Conservation (phyloP, 352 stramenopile species). For the Globisporangium mamillatum region DNA sequence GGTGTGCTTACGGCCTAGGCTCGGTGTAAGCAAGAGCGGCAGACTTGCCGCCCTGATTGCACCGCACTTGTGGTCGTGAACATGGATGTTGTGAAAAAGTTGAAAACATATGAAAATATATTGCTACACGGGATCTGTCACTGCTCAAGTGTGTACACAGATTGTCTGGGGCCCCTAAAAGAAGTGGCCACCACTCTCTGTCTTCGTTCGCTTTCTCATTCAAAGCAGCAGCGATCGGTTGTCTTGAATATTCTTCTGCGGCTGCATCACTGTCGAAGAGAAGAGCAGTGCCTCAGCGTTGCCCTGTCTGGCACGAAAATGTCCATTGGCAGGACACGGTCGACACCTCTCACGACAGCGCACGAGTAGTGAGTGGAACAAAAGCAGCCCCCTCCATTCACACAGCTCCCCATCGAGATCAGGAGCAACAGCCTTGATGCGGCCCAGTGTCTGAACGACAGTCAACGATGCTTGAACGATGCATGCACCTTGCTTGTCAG, state of each 20-base stretch:
- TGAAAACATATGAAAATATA: not conserved
- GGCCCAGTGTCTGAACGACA: too few species aligned
- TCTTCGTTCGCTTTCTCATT: slow-evolving; percentile 89
- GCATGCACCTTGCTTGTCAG: too few species aligned
- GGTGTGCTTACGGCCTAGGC: not conserved
- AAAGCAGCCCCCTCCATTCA: slow-evolving; percentile 62
- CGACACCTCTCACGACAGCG: slow-evolving; percentile 93
- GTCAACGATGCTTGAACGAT: too few species aligned
- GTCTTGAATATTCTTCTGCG: slow-evolving; percentile 98
- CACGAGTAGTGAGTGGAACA: slow-evolving; percentile 90
- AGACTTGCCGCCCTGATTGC: not conserved
- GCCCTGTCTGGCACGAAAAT: slow-evolving; percentile 94
- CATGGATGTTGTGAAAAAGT: not conserved
- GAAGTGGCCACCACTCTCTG: too few species aligned
- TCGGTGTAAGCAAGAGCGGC: not conserved
- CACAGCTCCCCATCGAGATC: too few species aligned
- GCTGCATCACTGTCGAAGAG: slow-evolving; percentile 94
- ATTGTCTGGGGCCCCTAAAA: too few species aligned
- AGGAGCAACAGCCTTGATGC: too few species aligned
- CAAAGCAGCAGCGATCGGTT: slow-evolving; percentile 93
- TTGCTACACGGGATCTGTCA: not conserved
- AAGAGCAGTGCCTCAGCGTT: slow-evolving; percentile 90
- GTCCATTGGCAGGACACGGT: slow-evolving; percentile 96
- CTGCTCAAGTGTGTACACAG: not conserved
- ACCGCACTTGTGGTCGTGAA: not conserved